phyloP scores from a whole-genome alignment of 1,139 yeast genomes.

The Hansenula sp. region DNA sequence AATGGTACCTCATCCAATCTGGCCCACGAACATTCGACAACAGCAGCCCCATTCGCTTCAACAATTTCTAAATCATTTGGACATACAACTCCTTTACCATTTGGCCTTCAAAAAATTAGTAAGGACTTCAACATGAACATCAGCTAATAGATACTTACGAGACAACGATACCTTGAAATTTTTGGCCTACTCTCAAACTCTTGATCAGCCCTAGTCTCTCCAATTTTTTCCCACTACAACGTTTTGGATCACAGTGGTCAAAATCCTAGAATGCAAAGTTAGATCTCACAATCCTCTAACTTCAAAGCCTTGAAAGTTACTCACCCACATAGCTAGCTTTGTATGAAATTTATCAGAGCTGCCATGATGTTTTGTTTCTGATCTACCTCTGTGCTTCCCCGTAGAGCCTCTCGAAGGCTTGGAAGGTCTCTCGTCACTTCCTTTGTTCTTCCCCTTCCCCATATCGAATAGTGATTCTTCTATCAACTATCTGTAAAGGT shows the following conservation, averaged over 20 bases:
- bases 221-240: conserved; percentile 93
- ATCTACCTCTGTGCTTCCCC: conserved; percentile 51
- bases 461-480: conserved; percentile 26
- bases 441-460: conserved; percentile 69
- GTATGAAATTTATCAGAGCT: conserved; percentile 57
- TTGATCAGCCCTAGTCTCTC: conserved; percentile 84
- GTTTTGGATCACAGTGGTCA: conserved; percentile 97
- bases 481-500: too few relatives aligned
- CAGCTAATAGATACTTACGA: conserved; percentile 32
- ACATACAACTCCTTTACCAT: conserved; percentile 86
- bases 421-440: conserved; percentile 35
- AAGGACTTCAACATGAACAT: too few relatives aligned
- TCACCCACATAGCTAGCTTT: conserved; percentile 77
- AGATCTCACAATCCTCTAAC: neutral
- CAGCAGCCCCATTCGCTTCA: conserved; percentile 84
- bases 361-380: conserved; percentile 29
- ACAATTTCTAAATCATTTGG: conserved; percentile 82
- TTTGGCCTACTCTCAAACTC: conserved; percentile 81
- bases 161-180: conserved; percentile 84
- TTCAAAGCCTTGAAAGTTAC: conserved; percentile 2
- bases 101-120: conserved; percentile 41
- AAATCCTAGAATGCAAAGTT: conserved; percentile 44
- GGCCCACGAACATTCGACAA: conserved; percentile 99
- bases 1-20: conserved; percentile 94
- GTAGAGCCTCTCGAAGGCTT: conserved; percentile 35